A percentile compares a stretch with the other conserved stretches of the same genome.
These are phyloP conservation scores for Penicillium hordei DNA, from an alignment of 2,329 filamentous ascomycete genomes.

Conservation along the genomic window DNA sequence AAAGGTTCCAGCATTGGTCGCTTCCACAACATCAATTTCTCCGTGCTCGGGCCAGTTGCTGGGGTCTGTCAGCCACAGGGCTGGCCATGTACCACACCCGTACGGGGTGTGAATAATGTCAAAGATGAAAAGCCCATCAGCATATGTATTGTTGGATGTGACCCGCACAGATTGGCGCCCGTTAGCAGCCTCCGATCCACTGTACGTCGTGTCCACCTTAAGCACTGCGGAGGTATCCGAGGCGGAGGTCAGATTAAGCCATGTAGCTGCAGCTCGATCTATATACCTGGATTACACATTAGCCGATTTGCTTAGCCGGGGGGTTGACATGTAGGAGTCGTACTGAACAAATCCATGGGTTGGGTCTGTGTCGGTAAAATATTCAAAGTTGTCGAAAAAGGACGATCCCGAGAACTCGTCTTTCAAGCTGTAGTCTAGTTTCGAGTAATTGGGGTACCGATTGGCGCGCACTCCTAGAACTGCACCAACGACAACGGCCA, in stretches of 20 bases:
- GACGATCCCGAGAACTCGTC: constrained; percentile 41
- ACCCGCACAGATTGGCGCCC: constrained; percentile 65
- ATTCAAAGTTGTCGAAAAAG: constrained; percentile 49
- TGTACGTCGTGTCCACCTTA: constrained; percentile 56
- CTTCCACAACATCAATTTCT: constrained; percentile 65
- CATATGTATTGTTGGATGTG: constrained; percentile 60
- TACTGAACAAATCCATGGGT: constrained; percentile 46
- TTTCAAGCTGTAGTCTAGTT: constrained; percentile 37
- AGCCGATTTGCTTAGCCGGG: background rate
- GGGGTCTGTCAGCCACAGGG: constrained; percentile 64
- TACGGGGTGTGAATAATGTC: constrained; percentile 63
- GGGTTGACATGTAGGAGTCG: constrained; percentile 16
- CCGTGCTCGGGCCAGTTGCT: constrained; percentile 63
- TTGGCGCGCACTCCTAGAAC: constrained; percentile 39
- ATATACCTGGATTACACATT: constrained; percentile 37
- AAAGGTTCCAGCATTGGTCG: constrained; percentile 53
- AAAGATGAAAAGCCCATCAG: constrained; percentile 64
- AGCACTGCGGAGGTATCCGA: constrained; percentile 54
- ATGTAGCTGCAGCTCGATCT: constrained; percentile 32
- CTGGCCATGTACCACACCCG: constrained; percentile 65
- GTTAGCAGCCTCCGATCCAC: constrained; percentile 42
- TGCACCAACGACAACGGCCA: constrained; percentile 47
- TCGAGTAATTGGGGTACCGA: constrained; percentile 35
- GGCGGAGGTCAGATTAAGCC: constrained; percentile 60
- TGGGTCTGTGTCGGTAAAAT: constrained; percentile 43